Percentiles rank a stretch among this genome's conserved stretches.
phyloP scores from a whole-genome alignment of 345 rosid genomes.

The Hibiscus trionum region DNA sequence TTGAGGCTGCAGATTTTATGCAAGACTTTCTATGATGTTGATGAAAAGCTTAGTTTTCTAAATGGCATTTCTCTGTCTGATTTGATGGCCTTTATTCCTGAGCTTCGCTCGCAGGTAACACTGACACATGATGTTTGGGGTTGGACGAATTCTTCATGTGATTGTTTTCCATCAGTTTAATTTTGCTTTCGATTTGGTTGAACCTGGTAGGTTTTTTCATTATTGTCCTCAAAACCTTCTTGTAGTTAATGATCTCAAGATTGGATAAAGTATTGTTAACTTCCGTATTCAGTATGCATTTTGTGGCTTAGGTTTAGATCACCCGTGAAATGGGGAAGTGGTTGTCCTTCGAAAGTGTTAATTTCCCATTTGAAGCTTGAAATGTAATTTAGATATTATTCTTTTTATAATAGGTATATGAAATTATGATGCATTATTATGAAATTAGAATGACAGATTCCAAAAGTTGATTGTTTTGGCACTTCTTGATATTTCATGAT shows the following conservation, averaged over 20 bases:
- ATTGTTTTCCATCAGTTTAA: background rate
- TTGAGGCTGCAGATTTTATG: constrained; percentile 80
- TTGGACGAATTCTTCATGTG: background rate
- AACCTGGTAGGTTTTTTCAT: background rate
- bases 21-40: constrained; percentile 72
- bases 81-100: constrained; percentile 65
- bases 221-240: background rate
- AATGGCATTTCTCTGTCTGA: constrained; percentile 61
- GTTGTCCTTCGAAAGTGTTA: background rate
- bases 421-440: background rate
- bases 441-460: background rate
- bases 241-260: background rate
- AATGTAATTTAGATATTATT: background rate
- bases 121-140: background rate
- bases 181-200: background rate
- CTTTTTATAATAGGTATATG: background rate
- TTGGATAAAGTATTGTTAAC: background rate
- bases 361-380: background rate
- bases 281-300: background rate
- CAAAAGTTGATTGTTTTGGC: background rate
- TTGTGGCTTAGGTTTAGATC: background rate
- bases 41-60: constrained; percentile 66
- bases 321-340: background rate
- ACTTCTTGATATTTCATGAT: background rate
- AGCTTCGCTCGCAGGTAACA: constrained; percentile 80